Evolutionary conservation across 441 rosid genomes (phyloP).

Genomic region (Populus hybrid): DNA sequence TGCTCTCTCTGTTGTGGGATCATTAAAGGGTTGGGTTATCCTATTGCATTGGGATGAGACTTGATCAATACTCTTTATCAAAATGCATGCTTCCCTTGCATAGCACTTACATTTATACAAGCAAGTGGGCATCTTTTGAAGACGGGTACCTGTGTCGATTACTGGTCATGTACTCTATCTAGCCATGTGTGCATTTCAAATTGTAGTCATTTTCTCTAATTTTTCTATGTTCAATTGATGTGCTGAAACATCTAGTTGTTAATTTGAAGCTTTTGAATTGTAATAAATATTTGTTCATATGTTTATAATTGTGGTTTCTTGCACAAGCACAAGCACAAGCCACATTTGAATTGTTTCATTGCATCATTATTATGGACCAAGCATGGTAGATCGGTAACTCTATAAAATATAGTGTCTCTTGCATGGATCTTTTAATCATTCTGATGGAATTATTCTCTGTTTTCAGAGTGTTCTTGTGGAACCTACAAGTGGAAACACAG

Average conservation of each 20-base stretch:
- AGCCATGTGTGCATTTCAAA: not conserved
- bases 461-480: conserved; percentile 80
- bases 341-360: not conserved
- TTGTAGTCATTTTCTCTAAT: not conserved
- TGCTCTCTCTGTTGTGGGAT: not conserved
- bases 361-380: not conserved
- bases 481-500: conserved; percentile 98
- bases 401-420: not conserved
- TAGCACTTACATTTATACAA: conserved; percentile 3
- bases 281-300: not conserved
- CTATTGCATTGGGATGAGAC: not conserved
- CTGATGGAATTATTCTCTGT: conserved; percentile 6
- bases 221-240: not conserved
- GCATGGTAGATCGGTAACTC: not conserved
- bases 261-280: not conserved
- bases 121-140: not conserved
- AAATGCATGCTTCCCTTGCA: not conserved
- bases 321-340: not conserved
- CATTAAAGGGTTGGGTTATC: not conserved
- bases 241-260: not conserved
- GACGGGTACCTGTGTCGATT: not conserved
- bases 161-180: not conserved
- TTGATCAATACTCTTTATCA: not conserved
- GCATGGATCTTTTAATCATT: not conserved
- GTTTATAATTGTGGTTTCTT: not conserved